Evolutionary conservation across 2,329 filamentous ascomycete genomes (phyloP).

Genomic region (Hypoxylon sp.): DNA sequence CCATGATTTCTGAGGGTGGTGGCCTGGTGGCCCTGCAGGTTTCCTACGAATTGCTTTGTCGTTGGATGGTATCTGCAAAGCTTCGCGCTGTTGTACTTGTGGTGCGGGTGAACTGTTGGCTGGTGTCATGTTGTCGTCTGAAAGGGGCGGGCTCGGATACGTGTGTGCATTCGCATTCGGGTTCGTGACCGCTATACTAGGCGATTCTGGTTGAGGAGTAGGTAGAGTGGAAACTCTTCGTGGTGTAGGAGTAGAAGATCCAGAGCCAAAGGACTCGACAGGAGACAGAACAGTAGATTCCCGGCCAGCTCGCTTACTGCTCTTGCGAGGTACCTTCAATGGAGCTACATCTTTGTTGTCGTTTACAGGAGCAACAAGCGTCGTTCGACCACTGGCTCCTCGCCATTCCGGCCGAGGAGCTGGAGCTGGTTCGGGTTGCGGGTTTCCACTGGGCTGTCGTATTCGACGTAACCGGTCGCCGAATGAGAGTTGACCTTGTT

Average conservation of each 20-base stretch:
- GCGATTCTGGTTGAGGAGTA: conserved; percentile 20
- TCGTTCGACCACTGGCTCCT: conserved; percentile 73
- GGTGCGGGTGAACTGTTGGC: conserved; percentile 20
- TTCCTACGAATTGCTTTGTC: conserved; percentile 57
- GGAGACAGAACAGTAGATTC: conserved; percentile 43
- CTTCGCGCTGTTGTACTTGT: conserved; percentile 36
- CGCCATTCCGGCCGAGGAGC: conserved; percentile 70
- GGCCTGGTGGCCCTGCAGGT: conserved; percentile 46
- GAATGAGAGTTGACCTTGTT: conserved; percentile 50
- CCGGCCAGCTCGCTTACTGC: conserved; percentile 52
- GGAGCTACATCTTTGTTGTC: conserved; percentile 66
- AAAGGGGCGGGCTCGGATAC: conserved; percentile 52
- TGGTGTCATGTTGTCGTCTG: conserved; percentile 42
- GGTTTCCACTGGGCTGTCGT: conserved; percentile 46
- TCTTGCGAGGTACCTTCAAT: conserved; percentile 64
- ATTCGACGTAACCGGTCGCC: conserved; percentile 57
- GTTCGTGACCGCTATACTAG: conserved; percentile 39
- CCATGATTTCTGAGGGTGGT: conserved; percentile 46
- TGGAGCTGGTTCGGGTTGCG: conserved; percentile 38
- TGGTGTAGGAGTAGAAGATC: conserved; percentile 45
- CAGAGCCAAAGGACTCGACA: conserved; percentile 46
- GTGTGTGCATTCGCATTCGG: conserved; percentile 33
- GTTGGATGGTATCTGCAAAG: conserved; percentile 40
- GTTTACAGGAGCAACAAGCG: conserved; percentile 69
- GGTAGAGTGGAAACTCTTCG: conserved; percentile 4